These are phyloP conservation scores for Debaryomyces psychrophilus DNA, from an alignment of 1,139 yeast species.

Conservation along the genomic window DNA sequence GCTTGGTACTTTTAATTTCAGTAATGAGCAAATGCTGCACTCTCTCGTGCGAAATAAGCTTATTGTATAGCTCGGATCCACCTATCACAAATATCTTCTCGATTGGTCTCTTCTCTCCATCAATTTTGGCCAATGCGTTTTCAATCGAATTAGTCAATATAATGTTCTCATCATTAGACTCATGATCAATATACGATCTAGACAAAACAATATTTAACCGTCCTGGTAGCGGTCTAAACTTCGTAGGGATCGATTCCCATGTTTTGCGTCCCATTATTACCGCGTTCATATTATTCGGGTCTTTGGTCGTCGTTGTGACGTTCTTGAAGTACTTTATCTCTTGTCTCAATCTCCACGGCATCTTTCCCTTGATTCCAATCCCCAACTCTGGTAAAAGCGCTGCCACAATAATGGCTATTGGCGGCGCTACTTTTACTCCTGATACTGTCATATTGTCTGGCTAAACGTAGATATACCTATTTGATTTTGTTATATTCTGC, in stretches of 20 bases:
- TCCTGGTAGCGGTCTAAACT: slow-evolving; percentile 79
- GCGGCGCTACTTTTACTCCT: slow-evolving; percentile 17
- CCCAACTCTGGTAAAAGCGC: slow-evolving; percentile 81
- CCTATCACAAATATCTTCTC: slow-evolving; percentile 83
- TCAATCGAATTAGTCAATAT: slow-evolving; percentile 51
- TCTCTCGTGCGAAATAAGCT: slow-evolving; percentile 46
- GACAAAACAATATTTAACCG: slow-evolving; percentile 79
- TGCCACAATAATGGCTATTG: slow-evolving; percentile 75
- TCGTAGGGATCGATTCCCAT: slow-evolving; percentile 89
- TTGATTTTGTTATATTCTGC: background rate
- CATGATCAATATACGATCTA: slow-evolving; percentile 30
- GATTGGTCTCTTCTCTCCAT: slow-evolving; percentile 22
- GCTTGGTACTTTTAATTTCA: slow-evolving; percentile 50
- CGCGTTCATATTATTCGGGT: slow-evolving; percentile 54
- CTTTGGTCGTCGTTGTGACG: slow-evolving; percentile 56
- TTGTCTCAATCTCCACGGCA: slow-evolving; percentile 86
- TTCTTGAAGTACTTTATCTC: slow-evolving; percentile 86
- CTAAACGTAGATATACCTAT: background rate
- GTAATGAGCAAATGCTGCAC: slow-evolving; percentile 73
- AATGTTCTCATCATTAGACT: slow-evolving; percentile 30
- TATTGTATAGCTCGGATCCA: slow-evolving; percentile 84
- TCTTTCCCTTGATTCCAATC: slow-evolving; percentile 76
- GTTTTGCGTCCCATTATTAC: slow-evolving; percentile 97
- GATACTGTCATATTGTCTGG: background rate
- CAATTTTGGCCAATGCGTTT: slow-evolving; percentile 36